Evolutionary conservation across 2,329 filamentous ascomycete species (phyloP).

Genomic region (Verticillium dahliae): DNA sequence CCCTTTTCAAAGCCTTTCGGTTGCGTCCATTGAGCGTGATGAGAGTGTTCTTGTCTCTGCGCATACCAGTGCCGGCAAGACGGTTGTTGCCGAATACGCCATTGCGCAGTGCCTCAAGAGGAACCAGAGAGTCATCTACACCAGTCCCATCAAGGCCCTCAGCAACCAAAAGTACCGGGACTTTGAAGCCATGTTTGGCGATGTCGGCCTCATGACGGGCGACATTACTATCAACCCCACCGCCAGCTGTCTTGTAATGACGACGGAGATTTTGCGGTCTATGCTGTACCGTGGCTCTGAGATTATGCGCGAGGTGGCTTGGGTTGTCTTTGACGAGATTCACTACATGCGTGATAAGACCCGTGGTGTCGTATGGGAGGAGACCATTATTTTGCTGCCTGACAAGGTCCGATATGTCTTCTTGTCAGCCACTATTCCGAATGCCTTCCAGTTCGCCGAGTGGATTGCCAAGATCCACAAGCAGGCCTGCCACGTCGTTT

Average conservation of each 20-base stretch:
- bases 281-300: slow-evolving; percentile 98
- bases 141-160: slow-evolving; percentile 95
- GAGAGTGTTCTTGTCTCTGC: slow-evolving; percentile 96
- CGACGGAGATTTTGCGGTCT: slow-evolving; percentile 95
- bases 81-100: slow-evolving; percentile 95
- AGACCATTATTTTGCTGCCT: slow-evolving; percentile 94
- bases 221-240: slow-evolving; percentile 99
- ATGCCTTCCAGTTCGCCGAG: slow-evolving; percentile 98
- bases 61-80: slow-evolving; percentile 96
- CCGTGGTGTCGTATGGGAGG: slow-evolving; percentile 96
- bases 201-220: slow-evolving; percentile 96
- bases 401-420: slow-evolving; percentile 99
- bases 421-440: slow-evolving; percentile 94
- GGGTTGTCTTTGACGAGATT: slow-evolving; percentile 98
- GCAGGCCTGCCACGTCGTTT: slow-evolving; percentile 97
- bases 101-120: slow-evolving; percentile 95
- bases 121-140: slow-evolving; percentile 98
- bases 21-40: slow-evolving; percentile 89
- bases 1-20: slow-evolving; percentile 92
- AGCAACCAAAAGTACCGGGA: slow-evolving; percentile 99
- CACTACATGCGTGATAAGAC: slow-evolving; percentile 96
- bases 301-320: slow-evolving; percentile 98
- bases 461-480: slow-evolving; percentile 98
- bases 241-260: slow-evolving; percentile 97
- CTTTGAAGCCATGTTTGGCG: slow-evolving; percentile 90